These are phyloP conservation scores for Quercus mongolica DNA, from an alignment of 306 rosid species.

Conservation along the genomic window DNA sequence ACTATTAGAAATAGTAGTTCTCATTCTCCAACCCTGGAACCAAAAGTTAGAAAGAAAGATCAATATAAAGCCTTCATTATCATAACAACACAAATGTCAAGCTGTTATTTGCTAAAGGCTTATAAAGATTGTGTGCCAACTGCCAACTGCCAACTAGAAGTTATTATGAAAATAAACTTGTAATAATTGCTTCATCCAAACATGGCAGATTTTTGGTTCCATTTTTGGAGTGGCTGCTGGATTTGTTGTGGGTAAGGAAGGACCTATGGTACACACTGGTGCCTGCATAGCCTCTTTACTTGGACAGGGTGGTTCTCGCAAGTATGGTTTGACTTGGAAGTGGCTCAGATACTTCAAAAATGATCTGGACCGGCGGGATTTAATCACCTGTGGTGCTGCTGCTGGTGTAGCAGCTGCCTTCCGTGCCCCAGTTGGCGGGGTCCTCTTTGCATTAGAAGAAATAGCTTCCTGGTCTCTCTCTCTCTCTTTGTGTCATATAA, in stretches of 20 bases:
- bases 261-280: constrained; percentile 90
- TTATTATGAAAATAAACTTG: background rate
- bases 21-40: background rate
- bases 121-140: background rate
- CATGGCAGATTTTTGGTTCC: constrained; percentile 72
- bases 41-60: background rate
- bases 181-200: constrained; percentile 7
- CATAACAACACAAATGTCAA: no score
- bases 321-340: constrained; percentile 63
- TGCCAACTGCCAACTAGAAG: background rate
- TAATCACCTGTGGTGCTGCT: constrained; percentile 85
- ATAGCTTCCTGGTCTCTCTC: constrained; percentile 78
- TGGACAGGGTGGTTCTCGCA: constrained; percentile 81
- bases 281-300: constrained; percentile 73
- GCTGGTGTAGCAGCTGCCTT: constrained; percentile 91
- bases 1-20: background rate
- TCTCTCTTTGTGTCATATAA: background rate
- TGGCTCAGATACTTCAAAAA: constrained; percentile 77
- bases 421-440: constrained; percentile 91
- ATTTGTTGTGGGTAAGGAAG: constrained; percentile 81
- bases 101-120: background rate
- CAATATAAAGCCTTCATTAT: background rate
- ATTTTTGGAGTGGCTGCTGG: constrained; percentile 78
- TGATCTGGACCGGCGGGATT: constrained; percentile 72
- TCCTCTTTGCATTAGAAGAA: constrained; percentile 87